phyloP scores from a whole-genome alignment of 73 alveolate species.

The Urostyla sp. region DNA sequence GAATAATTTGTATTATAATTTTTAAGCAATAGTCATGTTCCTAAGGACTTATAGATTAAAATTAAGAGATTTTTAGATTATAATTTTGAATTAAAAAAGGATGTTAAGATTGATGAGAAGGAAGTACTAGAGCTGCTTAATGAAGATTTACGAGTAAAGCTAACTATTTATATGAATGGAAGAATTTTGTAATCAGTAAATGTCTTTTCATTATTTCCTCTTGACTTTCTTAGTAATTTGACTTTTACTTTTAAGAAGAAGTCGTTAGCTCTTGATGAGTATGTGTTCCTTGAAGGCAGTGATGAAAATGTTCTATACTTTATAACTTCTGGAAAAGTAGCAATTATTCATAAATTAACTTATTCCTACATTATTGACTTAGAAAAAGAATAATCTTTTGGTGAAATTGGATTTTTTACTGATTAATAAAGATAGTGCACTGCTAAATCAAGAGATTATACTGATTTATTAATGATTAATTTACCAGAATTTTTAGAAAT shows the following conservation, averaged over 20 bases:
- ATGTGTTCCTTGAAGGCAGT: conserved; percentile 23
- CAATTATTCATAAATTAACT: conserved; percentile 6
- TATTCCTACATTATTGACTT: conserved; percentile 8
- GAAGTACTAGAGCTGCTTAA: conserved; percentile 78
- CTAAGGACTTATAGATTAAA: conserved; percentile 60
- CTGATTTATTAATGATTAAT: neutral
- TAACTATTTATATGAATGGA: conserved; percentile 73
- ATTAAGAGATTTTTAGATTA: conserved; percentile 74
- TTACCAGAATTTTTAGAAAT: neutral
- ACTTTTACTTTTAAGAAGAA: conserved; percentile 66
- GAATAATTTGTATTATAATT: conserved; percentile 60
- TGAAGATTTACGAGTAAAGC: conserved; percentile 72
- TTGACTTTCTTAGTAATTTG: conserved; percentile 62
- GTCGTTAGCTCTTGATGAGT: conserved; percentile 55
- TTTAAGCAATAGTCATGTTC: conserved; percentile 65
- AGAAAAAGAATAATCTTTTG: neutral
- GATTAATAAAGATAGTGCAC: neutral
- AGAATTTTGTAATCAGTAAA: conserved; percentile 67
- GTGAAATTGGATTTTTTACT: conserved; percentile 31
- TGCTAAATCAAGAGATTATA: conserved; percentile 22
- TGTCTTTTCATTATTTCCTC: conserved; percentile 68
- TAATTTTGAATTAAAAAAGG: conserved; percentile 78
- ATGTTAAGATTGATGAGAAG: conserved; percentile 79
- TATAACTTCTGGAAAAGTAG: conserved; percentile 8
- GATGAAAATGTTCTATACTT: neutral